A percentile compares a stretch with the other conserved stretches of the same genome.
These are phyloP conservation scores for Tricholoma furcatifolium DNA, from an alignment of 768 basidiomycete genomes.

Conservation along the genomic window DNA sequence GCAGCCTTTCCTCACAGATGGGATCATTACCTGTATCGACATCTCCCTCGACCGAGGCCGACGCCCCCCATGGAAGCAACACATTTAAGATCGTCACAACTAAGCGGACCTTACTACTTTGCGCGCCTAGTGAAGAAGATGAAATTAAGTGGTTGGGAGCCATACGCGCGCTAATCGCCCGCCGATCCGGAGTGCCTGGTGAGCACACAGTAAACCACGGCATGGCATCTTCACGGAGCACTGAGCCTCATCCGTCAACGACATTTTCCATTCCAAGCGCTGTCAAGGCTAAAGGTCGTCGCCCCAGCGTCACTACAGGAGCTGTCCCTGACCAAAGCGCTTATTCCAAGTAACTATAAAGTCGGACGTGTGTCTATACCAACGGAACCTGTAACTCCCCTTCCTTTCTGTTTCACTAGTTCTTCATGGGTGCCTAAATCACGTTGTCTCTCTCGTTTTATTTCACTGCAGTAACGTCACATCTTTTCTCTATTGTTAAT, in stretches of 20 bases:
- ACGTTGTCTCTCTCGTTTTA: neutral
- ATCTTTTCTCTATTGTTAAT: neutral
- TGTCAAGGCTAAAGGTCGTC: conserved; percentile 46
- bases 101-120: conserved; percentile 83
- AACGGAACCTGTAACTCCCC: neutral
- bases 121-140: conserved; percentile 95
- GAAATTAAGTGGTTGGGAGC: conserved; percentile 99
- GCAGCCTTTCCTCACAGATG: conserved; percentile 28
- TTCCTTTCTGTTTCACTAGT: neutral
- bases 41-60: conserved; percentile 34
- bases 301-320: conserved; percentile 42
- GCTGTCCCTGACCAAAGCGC: conserved; percentile 22
- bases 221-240: conserved; percentile 14
- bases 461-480: neutral
- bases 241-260: conserved; percentile 14
- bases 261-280: conserved; percentile 26
- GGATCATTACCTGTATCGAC: conserved; percentile 34
- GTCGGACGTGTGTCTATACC: conserved; percentile 2
- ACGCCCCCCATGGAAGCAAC: conserved; percentile 46
- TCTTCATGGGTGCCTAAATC: neutral
- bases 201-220: conserved; percentile 30
- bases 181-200: conserved; percentile 58
- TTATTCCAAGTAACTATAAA: conserved; percentile 15
- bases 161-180: conserved; percentile 84
- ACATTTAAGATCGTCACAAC: conserved; percentile 98